These are phyloP conservation scores for Solanum chaucha DNA, from an alignment of 257 asterid species.

Conservation along the genomic window DNA sequence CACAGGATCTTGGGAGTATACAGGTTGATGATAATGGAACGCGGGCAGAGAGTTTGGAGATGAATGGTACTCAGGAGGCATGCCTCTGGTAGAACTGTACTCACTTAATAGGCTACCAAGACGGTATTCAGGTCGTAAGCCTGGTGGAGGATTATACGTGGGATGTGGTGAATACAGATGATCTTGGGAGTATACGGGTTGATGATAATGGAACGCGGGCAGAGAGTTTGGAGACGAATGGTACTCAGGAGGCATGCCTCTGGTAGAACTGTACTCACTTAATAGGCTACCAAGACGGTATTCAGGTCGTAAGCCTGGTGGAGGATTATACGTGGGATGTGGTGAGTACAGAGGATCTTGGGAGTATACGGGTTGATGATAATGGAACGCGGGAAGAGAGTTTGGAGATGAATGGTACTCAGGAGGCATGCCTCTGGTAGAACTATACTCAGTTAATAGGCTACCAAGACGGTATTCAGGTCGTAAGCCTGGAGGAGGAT, in stretches of 20 bases:
- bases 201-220: neutral
- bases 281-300: conserved; percentile 14
- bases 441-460: neutral
- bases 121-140: too few species aligned
- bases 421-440: conserved; percentile 4
- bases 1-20: too few species aligned
- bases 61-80: neutral
- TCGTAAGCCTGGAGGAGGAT: conserved; percentile 16
- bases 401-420: conserved; percentile 13
- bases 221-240: neutral
- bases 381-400: neutral
- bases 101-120: too few species aligned
- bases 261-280: conserved; percentile 4
- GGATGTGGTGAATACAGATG: too few species aligned
- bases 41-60: too few species aligned
- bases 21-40: too few species aligned
- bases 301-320: conserved; percentile 13
- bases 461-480: conserved; percentile 20
- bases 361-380: neutral
- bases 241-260: conserved; percentile 8
- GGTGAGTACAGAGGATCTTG: conserved; percentile 20
- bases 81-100: too few species aligned
- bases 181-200: too few species aligned
- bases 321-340: conserved; percentile 16
- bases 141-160: too few species aligned